phyloP scores from a whole-genome alignment of 2,329 filamentous ascomycete genomes.

The Tricladium varicosporioides region DNA sequence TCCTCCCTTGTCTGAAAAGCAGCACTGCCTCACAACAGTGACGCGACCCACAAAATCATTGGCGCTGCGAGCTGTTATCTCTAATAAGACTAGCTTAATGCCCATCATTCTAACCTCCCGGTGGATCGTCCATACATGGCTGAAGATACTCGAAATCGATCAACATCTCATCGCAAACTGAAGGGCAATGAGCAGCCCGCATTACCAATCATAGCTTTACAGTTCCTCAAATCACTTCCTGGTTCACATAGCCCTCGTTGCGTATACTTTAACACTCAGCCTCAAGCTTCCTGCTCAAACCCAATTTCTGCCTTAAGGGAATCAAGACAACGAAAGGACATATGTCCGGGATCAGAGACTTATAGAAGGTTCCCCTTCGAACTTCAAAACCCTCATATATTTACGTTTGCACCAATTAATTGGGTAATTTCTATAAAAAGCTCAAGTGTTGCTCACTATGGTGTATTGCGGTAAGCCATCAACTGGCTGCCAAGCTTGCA shows the following conservation, averaged over 20 bases:
- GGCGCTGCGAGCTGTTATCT: background rate
- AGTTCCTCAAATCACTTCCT: background rate
- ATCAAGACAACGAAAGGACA: background rate
- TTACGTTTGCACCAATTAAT: background rate
- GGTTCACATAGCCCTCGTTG: background rate
- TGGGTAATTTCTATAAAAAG: background rate
- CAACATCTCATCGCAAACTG: background rate
- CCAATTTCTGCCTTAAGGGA: background rate
- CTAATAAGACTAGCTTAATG: background rate
- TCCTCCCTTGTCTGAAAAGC: background rate
- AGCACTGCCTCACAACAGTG: background rate
- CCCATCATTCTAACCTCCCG: background rate
- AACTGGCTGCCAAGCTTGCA: constrained; percentile 52
- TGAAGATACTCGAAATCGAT: background rate
- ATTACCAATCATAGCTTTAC: no score
- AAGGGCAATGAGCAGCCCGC: background rate
- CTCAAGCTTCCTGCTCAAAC: background rate
- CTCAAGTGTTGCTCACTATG: constrained; percentile 1
- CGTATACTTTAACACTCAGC: background rate
- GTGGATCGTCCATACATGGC: background rate
- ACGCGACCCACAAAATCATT: background rate
- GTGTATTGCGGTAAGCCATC: constrained; percentile 55
- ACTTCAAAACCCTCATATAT: background rate
- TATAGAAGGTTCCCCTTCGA: background rate
- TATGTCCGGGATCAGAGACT: background rate